phyloP scores from a whole-genome alignment of 2,329 filamentous ascomycete genomes.

The Graphilbum sp. region DNA sequence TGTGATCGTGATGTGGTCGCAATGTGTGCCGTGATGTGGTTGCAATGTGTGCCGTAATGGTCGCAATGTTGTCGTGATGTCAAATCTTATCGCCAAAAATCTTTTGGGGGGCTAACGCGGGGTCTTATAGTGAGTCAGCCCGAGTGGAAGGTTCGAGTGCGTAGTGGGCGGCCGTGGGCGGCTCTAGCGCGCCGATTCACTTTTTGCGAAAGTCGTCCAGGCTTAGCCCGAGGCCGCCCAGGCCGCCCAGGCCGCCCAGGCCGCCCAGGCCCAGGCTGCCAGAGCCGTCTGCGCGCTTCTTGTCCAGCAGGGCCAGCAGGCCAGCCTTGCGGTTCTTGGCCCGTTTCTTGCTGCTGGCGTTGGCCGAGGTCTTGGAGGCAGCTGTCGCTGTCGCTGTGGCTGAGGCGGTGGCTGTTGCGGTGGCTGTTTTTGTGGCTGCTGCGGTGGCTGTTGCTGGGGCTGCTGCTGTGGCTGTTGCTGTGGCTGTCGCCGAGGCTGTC shows the following conservation, averaged over 20 bases:
- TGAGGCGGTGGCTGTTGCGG: conserved; percentile 1
- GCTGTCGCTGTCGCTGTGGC: conserved; percentile 8
- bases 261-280: conserved; percentile 15
- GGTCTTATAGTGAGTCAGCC: neutral
- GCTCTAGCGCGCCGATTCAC: neutral
- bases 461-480: neutral
- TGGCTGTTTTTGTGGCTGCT: neutral
- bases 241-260: conserved; percentile 19
- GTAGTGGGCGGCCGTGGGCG: neutral
- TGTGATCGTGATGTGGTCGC: neutral
- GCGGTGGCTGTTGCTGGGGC: neutral
- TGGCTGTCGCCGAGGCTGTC: neutral
- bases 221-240: conserved; percentile 26
- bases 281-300: conserved; percentile 22
- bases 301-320: conserved; percentile 47
- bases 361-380: conserved; percentile 24
- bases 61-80: neutral
- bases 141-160: neutral
- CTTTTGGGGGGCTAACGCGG: no score
- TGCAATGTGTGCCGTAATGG: neutral
- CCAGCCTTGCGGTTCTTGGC: conserved; percentile 49
- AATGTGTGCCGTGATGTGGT: neutral
- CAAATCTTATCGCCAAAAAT: neutral
- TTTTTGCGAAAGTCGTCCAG: conserved; percentile 39
- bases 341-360: conserved; percentile 46